Conservation (phyloP, 1,139 yeast genomes). For the Candida frijolesensis region DNA sequence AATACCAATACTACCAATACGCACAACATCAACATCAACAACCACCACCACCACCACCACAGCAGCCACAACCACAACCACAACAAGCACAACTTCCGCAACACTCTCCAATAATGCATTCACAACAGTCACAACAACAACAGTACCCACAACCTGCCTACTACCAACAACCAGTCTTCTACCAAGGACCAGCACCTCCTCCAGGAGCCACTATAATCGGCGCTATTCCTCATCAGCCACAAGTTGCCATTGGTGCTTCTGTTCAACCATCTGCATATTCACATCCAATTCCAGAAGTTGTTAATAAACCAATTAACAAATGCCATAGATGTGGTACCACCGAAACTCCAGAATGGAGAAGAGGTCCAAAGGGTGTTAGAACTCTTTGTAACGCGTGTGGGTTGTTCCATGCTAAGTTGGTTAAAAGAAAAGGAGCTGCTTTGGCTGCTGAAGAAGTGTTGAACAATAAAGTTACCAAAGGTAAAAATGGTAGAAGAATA, state of each 20-base stretch:
- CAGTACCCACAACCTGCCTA: slow-evolving; percentile 11
- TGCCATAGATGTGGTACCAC: slow-evolving; percentile 65
- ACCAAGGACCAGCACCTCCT: slow-evolving; percentile 10
- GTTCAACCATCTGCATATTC: slow-evolving; percentile 5
- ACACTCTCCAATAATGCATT: slow-evolving; percentile 11
- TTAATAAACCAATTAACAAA: slow-evolving; percentile 39
- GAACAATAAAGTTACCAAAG: slow-evolving; percentile 48
- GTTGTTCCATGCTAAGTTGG: slow-evolving; percentile 72
- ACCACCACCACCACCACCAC: slow-evolving; percentile 6
- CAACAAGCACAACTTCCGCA: slow-evolving; percentile 8
- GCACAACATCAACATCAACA: slow-evolving; percentile 9
- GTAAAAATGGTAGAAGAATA: slow-evolving; percentile 49
- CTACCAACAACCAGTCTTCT: slow-evolving; percentile 11
- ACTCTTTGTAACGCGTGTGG: slow-evolving; percentile 93
- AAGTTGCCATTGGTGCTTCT: not conserved
- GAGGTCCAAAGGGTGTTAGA: slow-evolving; percentile 85
- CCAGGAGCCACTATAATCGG: not conserved
- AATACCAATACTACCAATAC: slow-evolving; percentile 17
- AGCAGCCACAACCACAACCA: slow-evolving; percentile 8
- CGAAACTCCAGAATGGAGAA: slow-evolving; percentile 90
- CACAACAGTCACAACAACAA: slow-evolving; percentile 20
- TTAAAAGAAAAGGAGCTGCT: slow-evolving; percentile 65
- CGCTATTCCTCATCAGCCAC: not conserved
- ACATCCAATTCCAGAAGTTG: slow-evolving; percentile 35
- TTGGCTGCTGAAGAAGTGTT: slow-evolving; percentile 57